Conservation (phyloP, 2,329 filamentous ascomycete species). For the Colletotrichum chlorophyti region DNA sequence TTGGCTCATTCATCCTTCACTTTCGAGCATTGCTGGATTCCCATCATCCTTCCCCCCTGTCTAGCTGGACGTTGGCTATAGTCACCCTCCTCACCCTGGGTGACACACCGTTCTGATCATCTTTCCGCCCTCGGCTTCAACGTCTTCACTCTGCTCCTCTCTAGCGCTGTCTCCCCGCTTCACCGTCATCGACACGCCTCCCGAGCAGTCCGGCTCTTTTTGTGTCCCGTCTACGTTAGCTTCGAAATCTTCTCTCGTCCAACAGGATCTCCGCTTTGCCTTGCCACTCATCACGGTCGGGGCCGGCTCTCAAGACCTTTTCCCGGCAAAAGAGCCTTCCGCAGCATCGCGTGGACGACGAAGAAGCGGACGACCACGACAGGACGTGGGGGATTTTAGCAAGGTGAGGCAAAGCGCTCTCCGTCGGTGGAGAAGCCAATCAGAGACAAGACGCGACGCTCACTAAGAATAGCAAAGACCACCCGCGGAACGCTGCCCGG, state of each 20-base stretch:
- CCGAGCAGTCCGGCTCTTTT: not conserved
- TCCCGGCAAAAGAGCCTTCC: slow-evolving; percentile 17
- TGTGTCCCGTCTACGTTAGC: slow-evolving; percentile 1
- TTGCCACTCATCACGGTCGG: slow-evolving; percentile 16
- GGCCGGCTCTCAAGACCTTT: slow-evolving; percentile 11
- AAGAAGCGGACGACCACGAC: too few relatives aligned
- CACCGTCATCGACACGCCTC: slow-evolving; percentile 18
- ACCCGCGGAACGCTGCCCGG: slow-evolving; percentile 24
- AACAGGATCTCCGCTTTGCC: slow-evolving; percentile 1
- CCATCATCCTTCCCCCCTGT: slow-evolving; percentile 8
- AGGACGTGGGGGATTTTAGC: slow-evolving; percentile 10
- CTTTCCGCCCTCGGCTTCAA: not conserved
- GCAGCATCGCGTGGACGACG: slow-evolving; percentile 23
- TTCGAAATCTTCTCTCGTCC: not conserved
- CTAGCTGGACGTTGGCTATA: too few relatives aligned
- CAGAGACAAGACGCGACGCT: slow-evolving; percentile 31
- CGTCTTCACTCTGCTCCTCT: not conserved
- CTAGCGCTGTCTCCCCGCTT: not conserved
- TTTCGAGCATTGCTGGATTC: not conserved
- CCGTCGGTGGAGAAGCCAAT: slow-evolving; percentile 34
- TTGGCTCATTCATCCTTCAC: not conserved
- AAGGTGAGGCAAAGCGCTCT: slow-evolving; percentile 25
- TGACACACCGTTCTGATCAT: not conserved
- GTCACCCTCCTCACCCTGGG: not conserved
- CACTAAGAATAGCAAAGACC: slow-evolving; percentile 37